Evolutionary conservation across 2,329 filamentous ascomycete species (phyloP), one percentile per base, ranked within the genome.

Genomic region (Pyrenochaeta sp.): DNA sequence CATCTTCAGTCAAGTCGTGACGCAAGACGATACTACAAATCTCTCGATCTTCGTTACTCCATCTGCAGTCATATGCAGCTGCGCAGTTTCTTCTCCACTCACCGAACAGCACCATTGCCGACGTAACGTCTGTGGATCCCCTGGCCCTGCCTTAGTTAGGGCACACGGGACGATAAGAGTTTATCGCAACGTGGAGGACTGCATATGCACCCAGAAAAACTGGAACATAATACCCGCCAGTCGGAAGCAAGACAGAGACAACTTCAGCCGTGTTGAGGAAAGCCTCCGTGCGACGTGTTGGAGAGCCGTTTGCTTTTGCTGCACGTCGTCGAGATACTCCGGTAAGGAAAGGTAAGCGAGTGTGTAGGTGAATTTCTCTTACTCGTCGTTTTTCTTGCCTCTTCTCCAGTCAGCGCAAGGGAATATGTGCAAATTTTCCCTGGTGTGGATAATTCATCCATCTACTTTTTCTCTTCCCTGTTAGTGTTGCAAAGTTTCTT

Each of bases 161-260:
- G 54, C n/a, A 34, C 52, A 58, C 64, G 62, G 62, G 50, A 62
- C 57, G 67, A 65, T 66, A 71, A 65, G 59, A 39, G 27, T 56
- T 62, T 69, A 68, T 69, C 63, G 63, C 59, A 66, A 62, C 62
- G 61, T 70, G 61, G 60, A 49, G 49, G 54, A 50, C 57, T 46
- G 52, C 56, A 56, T 57, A 60, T 66, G 66, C 67, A 65, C 36
- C 45, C 51, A 56, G 58, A 66, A 66, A 67, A 65, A 57, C 61
- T 64, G 25, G 52, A 45, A 54, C 36, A 30, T 39, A 36, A 48
- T 39, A 32, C 50, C 64, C 56, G 47, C 67, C 64, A 65, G 44
- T 64, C 55, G 57, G 39, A 50, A 30, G 45, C 51, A 59, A 43
- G 37, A 36, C 49, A 39, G 2, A 3, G 36, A 39, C 44, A 54